Percentiles rank a stretch among this genome's conserved stretches.
Conservation (phyloP, 176 grass and related monocot genomes). For the Otatea glauca region DNA sequence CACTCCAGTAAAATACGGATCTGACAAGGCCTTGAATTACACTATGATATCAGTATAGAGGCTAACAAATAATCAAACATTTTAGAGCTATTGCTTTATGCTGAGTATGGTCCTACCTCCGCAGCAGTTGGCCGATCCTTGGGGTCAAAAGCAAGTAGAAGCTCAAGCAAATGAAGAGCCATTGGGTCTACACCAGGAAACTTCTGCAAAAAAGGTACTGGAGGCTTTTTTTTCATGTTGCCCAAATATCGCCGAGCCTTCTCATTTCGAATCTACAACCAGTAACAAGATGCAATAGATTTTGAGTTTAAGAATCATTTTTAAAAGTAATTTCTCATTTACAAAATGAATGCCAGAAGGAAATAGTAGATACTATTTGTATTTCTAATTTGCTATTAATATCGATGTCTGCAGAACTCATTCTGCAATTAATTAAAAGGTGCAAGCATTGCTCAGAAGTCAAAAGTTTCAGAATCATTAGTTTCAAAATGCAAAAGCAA, state of each 20-base stretch:
- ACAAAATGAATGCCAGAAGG: neutral
- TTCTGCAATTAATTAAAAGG: constrained; percentile 9
- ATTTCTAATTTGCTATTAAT: constrained; percentile 10
- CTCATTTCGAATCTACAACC: constrained; percentile 76
- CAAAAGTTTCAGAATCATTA: no score
- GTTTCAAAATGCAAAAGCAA: constrained; percentile 26
- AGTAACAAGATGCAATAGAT: constrained; percentile 13
- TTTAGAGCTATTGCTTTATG: constrained; percentile 10
- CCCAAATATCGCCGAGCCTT: constrained; percentile 73
- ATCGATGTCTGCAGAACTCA: neutral
- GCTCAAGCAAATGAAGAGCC: constrained; percentile 74
- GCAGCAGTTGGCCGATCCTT: constrained; percentile 74
- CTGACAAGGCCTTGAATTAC: constrained; percentile 66
- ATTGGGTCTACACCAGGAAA: constrained; percentile 72
- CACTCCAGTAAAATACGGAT: constrained; percentile 84
- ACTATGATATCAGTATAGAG: constrained; percentile 40
- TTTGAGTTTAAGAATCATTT: neutral
- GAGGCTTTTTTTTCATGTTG: constrained; percentile 68
- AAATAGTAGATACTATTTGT: neutral
- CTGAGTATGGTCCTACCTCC: constrained; percentile 56
- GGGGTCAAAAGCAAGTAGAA: constrained; percentile 76
- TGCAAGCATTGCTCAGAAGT: neutral
- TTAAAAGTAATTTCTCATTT: neutral
- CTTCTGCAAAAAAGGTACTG: constrained; percentile 71
- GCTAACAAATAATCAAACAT: constrained; percentile 19